Percentiles rank a stretch among this genome's conserved stretches.
These are phyloP conservation scores for Clausena lansium DNA, from an alignment of 345 rosid genomes.

Conservation along the genomic window DNA sequence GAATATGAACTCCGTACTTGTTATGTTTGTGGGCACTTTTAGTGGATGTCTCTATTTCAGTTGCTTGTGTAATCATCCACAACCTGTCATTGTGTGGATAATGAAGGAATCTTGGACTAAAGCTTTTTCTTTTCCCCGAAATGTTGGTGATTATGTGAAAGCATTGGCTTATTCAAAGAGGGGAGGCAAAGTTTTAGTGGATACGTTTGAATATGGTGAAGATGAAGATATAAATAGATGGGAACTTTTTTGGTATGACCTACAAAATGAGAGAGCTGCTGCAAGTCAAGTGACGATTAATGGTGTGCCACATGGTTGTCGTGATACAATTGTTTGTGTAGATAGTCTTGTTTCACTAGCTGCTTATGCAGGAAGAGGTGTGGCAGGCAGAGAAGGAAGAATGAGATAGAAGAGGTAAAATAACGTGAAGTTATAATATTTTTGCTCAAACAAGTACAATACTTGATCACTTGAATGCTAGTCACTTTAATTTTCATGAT, in stretches of 20 bases:
- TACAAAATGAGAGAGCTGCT: background rate
- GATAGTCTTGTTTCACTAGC: no score
- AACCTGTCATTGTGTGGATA: background rate
- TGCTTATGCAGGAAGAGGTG: background rate
- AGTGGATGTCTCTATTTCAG: background rate
- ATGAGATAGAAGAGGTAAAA: background rate
- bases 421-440: background rate
- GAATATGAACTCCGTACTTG: fast-evolving
- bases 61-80: background rate
- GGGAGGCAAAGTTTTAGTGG: background rate
- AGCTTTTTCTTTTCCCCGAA: no score
- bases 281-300: background rate
- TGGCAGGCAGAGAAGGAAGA: background rate
- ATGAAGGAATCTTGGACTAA: background rate
- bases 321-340: background rate
- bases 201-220: no score
- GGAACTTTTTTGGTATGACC: background rate
- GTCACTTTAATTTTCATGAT: no score
- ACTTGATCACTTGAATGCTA: no score
- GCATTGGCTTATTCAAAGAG: background rate
- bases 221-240: background rate
- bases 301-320: background rate
- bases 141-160: no score
- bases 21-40: background rate
- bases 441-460: background rate